Percentiles rank a stretch among this genome's conserved stretches.
phyloP scores from a whole-genome alignment of 306 rosid species.

The Boehmeria nivea region DNA sequence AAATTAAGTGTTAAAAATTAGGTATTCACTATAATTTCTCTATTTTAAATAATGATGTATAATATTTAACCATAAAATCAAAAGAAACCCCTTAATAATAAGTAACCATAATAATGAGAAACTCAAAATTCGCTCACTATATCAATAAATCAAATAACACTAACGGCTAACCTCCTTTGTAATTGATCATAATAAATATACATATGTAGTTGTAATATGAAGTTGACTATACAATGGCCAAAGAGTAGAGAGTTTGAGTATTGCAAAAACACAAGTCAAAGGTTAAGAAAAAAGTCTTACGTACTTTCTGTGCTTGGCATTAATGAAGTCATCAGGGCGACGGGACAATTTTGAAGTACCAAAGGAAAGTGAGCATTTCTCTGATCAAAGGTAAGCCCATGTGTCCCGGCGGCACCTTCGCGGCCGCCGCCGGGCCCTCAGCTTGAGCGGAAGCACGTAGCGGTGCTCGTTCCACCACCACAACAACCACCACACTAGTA shows the following conservation, averaged over 20 bases:
- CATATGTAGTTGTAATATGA: too few species aligned
- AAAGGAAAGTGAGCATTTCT: constrained; percentile 25
- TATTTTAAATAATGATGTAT: too few species aligned
- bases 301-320: constrained; percentile 31
- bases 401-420: constrained; percentile 26
- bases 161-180: too few species aligned
- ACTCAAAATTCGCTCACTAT: too few species aligned
- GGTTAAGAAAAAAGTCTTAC: not conserved
- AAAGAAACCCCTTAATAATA: too few species aligned
- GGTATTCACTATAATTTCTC: too few species aligned
- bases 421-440: not conserved
- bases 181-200: too few species aligned
- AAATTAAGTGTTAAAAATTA: too few species aligned
- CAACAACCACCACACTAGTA: constrained; percentile 17
- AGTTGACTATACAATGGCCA: too few species aligned
- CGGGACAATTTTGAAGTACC: constrained; percentile 44
- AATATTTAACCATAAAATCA: too few species aligned
- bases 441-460: constrained; percentile 19
- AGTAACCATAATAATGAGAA: too few species aligned
- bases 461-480: constrained; percentile 40
- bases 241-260: not conserved
- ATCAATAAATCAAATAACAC: too few species aligned
- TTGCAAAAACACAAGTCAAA: not conserved
- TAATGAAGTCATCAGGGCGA: constrained; percentile 39
- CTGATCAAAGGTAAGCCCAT: constrained; percentile 27